Evolutionary conservation across 164 flowering plant species (phyloP), one percentile per base, ranked within the genome.

Genomic region (Saururus chinensis): DNA sequence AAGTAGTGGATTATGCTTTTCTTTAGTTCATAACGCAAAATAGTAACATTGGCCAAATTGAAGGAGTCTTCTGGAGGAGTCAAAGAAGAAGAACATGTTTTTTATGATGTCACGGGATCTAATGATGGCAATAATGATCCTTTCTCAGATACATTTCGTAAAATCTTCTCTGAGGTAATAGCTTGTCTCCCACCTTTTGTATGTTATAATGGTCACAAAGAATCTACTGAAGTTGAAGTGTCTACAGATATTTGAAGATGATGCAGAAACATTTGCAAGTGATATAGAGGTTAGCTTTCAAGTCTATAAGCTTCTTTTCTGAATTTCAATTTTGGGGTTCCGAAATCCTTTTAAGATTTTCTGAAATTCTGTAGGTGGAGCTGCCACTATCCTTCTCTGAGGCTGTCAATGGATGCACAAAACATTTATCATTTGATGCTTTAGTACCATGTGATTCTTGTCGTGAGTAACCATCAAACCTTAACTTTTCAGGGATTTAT

Each of bases 391-490:
- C 96, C 62, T 88, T 92, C 72, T 56, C 79, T 70, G 98, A 92
- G 82, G 96, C 98, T 69, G 87, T 82, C 26, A 71, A 77, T 68
- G 98, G 98, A 62, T 92, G 98, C 82, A 77, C 77, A 62, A 89
- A 82, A 69, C 68, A 76, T 63, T 41, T 92, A 25, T 81, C 84
- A 20, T 78, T 89, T 78, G 81, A 84, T 73, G 83, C 96, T 41
- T 59, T 56, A 59, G 79, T 87, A 67, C 93, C 81, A 10, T 89
- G 98, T 69, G 85, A 84, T 79, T 73, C 86, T 26, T 92, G 98
- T 67, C 21, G 98, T 89, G 73, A 84, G 98, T 85, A 59, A 64
- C 66, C 0, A 41, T 60, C 22, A 40, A 22, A 9, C 20, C 37
- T 20, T n/a, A 30, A 6, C 37, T 30, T 30, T 30, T 30, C 37